Evolutionary conservation across 2,329 filamentous ascomycete species (phyloP), one percentile per base, ranked within the genome.

Genomic region (Blastomyces emzantsi): DNA sequence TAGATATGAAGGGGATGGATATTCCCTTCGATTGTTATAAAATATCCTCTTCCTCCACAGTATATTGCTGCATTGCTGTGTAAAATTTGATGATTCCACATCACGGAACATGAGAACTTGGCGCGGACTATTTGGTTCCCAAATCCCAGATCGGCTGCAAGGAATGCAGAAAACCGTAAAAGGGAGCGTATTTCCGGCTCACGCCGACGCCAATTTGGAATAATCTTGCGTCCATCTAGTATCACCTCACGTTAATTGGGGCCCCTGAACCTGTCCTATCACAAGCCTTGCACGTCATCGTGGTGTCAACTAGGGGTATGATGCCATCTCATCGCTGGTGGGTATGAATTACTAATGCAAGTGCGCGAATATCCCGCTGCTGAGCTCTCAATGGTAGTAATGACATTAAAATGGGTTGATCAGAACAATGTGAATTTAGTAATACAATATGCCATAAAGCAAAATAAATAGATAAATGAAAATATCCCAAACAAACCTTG

Each of bases 1-100:
- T 15, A 56, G 55, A 58, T 28, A 43, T 58, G 2, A 28, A 41
- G 3, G 15, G 9, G 55, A 17, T 58, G 55, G 6, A 43, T 43
- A 56, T 22, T 8, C 19, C 54, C 51, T 19, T 33, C 25, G 30
- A 39, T 39, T 39, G 55, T 43, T 58, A 58, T 58, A 58, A 58
- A 56, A 22, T 36, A 22, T 19, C n/a, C 51, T 30, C 22, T 7
- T 52, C 22, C 54, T 39, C 3, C 17, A 39, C n/a, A 28, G 22
- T 43, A 43, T 25, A 36, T n/a, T 41, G 2, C 22, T 11, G 36
- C 33, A 19, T 39, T 11, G 17, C 54, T 13, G 17, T 56, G 39
- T 36, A 36, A 30, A 60, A n/a, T 47, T 49, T 47, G 41, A 60
- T 60, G 58, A 60, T 60, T 60, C 57, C 41, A 60, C 57, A 60